phyloP scores from a whole-genome alignment of 2,329 filamentous ascomycete genomes.

The Fusarium graminum region DNA sequence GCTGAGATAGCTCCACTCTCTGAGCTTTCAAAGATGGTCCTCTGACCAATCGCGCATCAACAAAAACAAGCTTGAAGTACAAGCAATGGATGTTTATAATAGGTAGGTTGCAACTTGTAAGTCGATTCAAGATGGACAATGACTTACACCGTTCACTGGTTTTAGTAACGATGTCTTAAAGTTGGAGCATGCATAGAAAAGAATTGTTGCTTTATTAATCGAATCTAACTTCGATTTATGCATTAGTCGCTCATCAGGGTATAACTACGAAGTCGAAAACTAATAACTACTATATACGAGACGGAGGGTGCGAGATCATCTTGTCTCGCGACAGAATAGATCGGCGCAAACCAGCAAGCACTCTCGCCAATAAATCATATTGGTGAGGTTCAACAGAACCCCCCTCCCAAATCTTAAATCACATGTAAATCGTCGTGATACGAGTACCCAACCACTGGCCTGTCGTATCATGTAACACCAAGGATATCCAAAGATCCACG shows the following conservation, averaged over 20 bases:
- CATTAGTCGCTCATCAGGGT: slow-evolving; percentile 55
- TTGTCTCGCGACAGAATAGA: slow-evolving; percentile 41
- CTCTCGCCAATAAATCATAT: slow-evolving; percentile 38
- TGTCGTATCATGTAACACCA: slow-evolving; percentile 21
- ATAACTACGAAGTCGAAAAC: slow-evolving; percentile 55
- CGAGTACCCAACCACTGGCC: slow-evolving; percentile 44
- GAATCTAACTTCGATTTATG: slow-evolving; percentile 48
- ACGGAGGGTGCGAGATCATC: slow-evolving; percentile 28
- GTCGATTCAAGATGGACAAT: not conserved
- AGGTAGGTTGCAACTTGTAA: not conserved
- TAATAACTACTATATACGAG: slow-evolving; percentile 52
- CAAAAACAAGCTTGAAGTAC: slow-evolving; percentile 21
- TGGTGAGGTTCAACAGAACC: slow-evolving; percentile 29
- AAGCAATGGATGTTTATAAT: not conserved
- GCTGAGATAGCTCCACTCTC: slow-evolving; percentile 37
- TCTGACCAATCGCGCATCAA: slow-evolving; percentile 36
- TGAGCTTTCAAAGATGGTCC: slow-evolving; percentile 15
- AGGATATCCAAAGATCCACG: slow-evolving; percentile 21
- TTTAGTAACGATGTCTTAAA: not conserved
- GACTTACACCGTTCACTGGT: too few species aligned
- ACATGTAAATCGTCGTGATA: slow-evolving; percentile 42
- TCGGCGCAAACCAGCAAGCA: slow-evolving; percentile 39
- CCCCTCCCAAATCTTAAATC: slow-evolving; percentile 28
- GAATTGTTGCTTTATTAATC: slow-evolving; percentile 36
- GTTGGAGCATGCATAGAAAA: not conserved